Percentiles rank a stretch among this genome's conserved stretches.
These are phyloP conservation scores for Dactylellina cionopaga DNA, from an alignment of 2,329 filamentous ascomycete genomes.

Conservation along the genomic window DNA sequence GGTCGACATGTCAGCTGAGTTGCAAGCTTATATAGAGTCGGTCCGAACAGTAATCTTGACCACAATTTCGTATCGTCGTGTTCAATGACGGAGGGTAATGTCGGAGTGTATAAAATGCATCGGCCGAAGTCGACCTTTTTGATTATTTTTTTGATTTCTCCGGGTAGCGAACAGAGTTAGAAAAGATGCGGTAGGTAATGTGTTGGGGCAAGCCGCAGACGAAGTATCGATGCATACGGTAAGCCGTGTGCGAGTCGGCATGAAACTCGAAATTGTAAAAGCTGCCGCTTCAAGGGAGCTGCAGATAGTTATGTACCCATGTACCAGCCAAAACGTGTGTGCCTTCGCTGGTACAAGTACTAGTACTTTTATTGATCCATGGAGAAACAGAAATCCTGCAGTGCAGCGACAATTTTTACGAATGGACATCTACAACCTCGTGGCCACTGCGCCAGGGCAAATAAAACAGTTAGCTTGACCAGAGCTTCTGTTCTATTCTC, in stretches of 20 bases:
- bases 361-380: slow-evolving; percentile 53
- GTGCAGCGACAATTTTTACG: slow-evolving; percentile 17
- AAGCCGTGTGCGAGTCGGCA: slow-evolving; percentile 27
- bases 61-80: slow-evolving; percentile 18
- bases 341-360: neutral
- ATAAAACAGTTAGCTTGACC: too few species aligned
- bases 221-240: neutral
- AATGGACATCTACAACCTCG: slow-evolving; percentile 46
- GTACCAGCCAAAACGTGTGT: neutral
- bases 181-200: too few species aligned
- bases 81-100: neutral
- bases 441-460: slow-evolving; percentile 44
- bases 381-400: slow-evolving; percentile 54
- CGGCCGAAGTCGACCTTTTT: slow-evolving; percentile 5
- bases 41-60: neutral
- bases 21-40: neutral
- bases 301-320: slow-evolving; percentile 1
- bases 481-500: slow-evolving; percentile 31
- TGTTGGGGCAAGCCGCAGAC: slow-evolving; percentile 16
- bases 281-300: slow-evolving; percentile 30
- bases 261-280: slow-evolving; percentile 46
- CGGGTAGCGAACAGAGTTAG: neutral
- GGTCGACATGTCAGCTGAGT: slow-evolving; percentile 1
- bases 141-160: neutral
- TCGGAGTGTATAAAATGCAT: neutral